Conservation (phyloP, 441 rosid genomes). For the Isatis lusitanica region DNA sequence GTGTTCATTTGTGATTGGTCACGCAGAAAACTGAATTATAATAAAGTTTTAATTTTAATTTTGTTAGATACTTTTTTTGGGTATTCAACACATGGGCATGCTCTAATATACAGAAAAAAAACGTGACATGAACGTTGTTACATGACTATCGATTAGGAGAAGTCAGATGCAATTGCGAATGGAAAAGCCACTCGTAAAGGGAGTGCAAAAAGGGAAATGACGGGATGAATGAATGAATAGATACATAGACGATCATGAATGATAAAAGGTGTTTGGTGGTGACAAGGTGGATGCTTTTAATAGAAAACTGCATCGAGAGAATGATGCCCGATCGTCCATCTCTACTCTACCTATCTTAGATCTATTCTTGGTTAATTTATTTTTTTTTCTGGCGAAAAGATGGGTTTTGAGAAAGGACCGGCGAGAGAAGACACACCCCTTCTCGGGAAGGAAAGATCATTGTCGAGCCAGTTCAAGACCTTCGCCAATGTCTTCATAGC, state of each 20-base stretch:
- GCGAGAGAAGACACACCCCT: conserved; percentile 67
- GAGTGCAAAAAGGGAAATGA: too few relatives aligned
- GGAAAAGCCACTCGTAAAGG: too few relatives aligned
- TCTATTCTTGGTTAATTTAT: too few relatives aligned
- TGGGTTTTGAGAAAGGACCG: not conserved
- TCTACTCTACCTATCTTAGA: not conserved
- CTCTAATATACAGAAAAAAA: too few relatives aligned
- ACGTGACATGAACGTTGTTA: too few relatives aligned
- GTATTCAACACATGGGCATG: too few relatives aligned
- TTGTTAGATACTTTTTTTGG: too few relatives aligned
- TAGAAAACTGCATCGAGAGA: not conserved
- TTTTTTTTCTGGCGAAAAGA: not conserved
- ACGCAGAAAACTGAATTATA: too few relatives aligned
- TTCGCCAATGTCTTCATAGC: conserved; percentile 81
- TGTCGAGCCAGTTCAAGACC: conserved; percentile 65
- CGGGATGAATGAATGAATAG: not conserved
- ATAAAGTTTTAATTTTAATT: too few relatives aligned
- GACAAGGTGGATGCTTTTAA: not conserved
- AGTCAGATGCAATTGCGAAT: too few relatives aligned
- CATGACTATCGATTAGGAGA: too few relatives aligned
- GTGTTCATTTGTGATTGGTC: too few relatives aligned
- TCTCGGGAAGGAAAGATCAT: conserved; percentile 37
- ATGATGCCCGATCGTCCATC: not conserved
- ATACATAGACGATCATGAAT: not conserved
- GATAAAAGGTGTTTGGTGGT: not conserved